Conservation (phyloP, 805 yeast species). For the Hanseniaspora meyeri region DNA sequence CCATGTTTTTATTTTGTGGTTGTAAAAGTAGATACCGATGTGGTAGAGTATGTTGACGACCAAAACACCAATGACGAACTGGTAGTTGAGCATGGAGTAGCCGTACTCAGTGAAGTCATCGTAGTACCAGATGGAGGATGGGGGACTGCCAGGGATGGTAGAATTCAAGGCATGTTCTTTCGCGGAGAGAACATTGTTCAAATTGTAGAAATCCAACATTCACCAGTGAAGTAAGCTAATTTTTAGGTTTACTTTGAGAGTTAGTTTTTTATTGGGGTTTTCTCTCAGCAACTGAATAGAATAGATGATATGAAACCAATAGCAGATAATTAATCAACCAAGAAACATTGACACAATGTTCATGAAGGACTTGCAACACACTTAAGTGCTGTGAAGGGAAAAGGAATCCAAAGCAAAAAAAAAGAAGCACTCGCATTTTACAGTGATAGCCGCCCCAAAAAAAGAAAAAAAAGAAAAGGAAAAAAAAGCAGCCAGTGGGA, state of each 20-base stretch:
- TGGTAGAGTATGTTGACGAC: constrained; percentile 3
- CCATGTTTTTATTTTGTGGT: constrained; percentile 22
- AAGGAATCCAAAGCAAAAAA: too few species aligned
- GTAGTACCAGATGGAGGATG: constrained; percentile 36
- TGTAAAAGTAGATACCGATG: constrained; percentile 25
- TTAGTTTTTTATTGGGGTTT: background rate
- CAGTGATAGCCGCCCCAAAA: too few species aligned
- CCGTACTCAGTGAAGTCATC: constrained; percentile 51
- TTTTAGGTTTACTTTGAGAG: too few species aligned
- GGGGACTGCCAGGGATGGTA: background rate
- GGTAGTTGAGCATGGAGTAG: constrained; percentile 32
- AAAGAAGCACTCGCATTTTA: too few species aligned
- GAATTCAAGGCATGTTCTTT: background rate
- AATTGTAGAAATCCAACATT: constrained; percentile 2
- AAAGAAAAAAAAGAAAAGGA: background rate
- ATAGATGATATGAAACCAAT: too few species aligned
- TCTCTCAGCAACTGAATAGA: too few species aligned
- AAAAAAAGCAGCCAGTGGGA: background rate
- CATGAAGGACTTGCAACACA: too few species aligned
- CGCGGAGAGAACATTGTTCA: background rate
- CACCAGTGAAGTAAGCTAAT: background rate
- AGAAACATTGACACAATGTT: too few species aligned
- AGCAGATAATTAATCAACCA: too few species aligned
- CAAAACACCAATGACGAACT: constrained; percentile 11
- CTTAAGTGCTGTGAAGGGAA: too few species aligned